Conservation (phyloP, 306 rosid genomes). For the Prosopis cineraria region DNA sequence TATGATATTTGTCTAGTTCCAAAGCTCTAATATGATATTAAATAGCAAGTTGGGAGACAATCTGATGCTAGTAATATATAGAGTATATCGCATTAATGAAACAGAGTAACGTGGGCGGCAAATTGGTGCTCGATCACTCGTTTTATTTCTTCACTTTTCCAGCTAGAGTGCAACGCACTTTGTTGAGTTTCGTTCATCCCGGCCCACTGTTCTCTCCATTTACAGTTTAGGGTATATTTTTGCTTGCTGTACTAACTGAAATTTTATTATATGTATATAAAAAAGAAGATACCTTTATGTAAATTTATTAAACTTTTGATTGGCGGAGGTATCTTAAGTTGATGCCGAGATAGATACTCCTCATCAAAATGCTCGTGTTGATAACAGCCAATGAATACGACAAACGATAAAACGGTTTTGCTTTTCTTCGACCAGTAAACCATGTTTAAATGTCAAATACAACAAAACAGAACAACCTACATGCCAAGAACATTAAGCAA, state of each 20-base stretch:
- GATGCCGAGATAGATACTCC: not conserved
- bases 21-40: not conserved
- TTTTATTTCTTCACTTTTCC: not conserved
- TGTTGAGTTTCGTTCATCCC: not conserved
- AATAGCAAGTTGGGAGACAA: slow-evolving; percentile 11
- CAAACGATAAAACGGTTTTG: not conserved
- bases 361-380: too few species aligned
- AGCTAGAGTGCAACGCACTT: not conserved
- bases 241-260: too few species aligned
- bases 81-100: not conserved
- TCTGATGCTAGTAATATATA: not conserved
- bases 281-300: not conserved
- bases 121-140: not conserved
- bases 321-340: not conserved
- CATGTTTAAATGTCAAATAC: too few species aligned
- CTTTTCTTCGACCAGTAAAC: not conserved
- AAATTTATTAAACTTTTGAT: not conserved
- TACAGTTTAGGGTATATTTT: not conserved
- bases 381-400: not conserved
- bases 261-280: too few species aligned
- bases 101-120: not conserved
- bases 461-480: not conserved
- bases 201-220: not conserved
- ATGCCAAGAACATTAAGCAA: not conserved
- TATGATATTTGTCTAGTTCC: not conserved